Conservation (phyloP, 768 basidiomycete species). For the Mycena metata region DNA sequence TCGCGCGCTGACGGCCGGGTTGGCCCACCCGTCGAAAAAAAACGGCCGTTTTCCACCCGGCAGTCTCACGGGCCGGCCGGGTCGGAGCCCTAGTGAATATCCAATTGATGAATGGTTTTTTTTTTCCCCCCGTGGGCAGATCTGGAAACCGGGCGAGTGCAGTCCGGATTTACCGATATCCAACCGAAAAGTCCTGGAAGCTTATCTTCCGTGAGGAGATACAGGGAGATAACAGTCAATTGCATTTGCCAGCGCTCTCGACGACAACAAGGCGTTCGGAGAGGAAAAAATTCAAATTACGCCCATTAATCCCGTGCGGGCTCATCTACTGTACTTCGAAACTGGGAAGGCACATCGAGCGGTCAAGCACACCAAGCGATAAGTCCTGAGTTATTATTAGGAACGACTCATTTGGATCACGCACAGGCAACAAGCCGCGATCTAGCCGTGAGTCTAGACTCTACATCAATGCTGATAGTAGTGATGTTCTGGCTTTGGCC, state of each 20-base stretch:
- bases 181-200: constrained; percentile 1
- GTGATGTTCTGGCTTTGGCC: too few relatives aligned
- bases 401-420: constrained; percentile 1
- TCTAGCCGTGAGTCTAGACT: neutral
- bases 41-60: too few relatives aligned
- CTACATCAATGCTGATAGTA: constrained; percentile 1
- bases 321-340: constrained; percentile 1
- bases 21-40: too few relatives aligned
- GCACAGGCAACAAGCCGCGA: constrained; percentile 1
- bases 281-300: constrained; percentile 1
- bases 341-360: constrained; percentile 1
- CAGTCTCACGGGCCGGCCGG: too few relatives aligned
- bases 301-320: constrained; percentile 1
- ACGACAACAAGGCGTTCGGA: neutral
- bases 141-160: constrained; percentile 1
- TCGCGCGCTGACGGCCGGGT: too few relatives aligned
- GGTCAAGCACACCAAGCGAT: constrained; percentile 1
- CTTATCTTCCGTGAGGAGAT: neutral
- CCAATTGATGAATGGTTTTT: neutral
- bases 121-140: constrained; percentile 1
- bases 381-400: neutral
- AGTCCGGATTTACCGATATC: neutral
- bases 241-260: constrained; percentile 1
- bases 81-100: too few relatives aligned
- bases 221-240: constrained; percentile 1